Evolutionary conservation across 306 rosid species (phyloP).

Genomic region (Rubus parviflorus): DNA sequence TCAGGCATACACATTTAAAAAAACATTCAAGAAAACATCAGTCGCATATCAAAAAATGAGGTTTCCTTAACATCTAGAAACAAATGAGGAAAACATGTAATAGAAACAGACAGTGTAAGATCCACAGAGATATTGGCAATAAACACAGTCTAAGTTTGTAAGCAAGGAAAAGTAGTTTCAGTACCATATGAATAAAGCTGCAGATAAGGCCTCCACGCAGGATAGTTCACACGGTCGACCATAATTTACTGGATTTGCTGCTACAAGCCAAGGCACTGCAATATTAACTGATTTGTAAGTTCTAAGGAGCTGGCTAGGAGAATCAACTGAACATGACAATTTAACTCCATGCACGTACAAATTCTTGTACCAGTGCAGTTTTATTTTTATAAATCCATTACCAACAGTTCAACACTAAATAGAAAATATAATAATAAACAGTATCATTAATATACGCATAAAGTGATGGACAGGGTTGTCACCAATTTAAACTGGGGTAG

Average conservation of each 20-base stretch:
- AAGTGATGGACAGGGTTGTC: neutral
- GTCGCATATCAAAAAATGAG: neutral
- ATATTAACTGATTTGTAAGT: constrained; percentile 18
- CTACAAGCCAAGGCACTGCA: constrained; percentile 97
- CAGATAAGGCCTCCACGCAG: constrained; percentile 98
- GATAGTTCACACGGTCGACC: constrained; percentile 96
- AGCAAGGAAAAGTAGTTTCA: neutral
- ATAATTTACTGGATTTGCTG: constrained; percentile 94
- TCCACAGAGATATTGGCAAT: constrained; percentile 1
- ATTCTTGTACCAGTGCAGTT: neutral
- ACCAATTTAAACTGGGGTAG: neutral
- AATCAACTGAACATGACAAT: constrained; percentile 15
- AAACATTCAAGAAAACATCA: neutral
- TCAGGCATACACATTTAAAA: neutral
- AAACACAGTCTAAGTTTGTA: neutral
- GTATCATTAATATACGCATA: neutral
- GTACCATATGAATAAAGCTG: constrained; percentile 90
- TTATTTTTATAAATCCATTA: neutral
- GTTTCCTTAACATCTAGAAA: neutral
- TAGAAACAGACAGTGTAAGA: neutral
- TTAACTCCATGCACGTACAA: neutral
- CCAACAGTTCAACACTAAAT: neutral
- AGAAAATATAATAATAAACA: neutral
- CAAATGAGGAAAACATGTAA: neutral
- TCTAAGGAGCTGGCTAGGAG: constrained; percentile 22